phyloP scores from a whole-genome alignment of 495 filamentous ascomycete species.

The Penicillium chermesinum region DNA sequence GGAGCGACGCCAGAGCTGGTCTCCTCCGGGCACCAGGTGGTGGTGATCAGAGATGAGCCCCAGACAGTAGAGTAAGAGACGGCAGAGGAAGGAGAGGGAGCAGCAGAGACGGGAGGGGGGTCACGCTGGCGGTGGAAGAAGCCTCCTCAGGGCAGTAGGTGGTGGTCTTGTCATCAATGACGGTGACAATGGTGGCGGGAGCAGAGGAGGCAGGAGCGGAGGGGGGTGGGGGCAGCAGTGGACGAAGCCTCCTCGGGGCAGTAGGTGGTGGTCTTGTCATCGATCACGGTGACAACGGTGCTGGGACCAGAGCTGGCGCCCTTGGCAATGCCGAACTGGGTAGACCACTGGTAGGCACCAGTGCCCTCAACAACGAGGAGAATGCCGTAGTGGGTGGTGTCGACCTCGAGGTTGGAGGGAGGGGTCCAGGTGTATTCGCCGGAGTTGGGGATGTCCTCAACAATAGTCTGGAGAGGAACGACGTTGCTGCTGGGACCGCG shows the following conservation, averaged over 20 bases:
- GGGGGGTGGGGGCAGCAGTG: slow-evolving; percentile 7
- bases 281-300: slow-evolving; percentile 29
- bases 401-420: slow-evolving; percentile 39
- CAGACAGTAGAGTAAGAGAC: slow-evolving; percentile 5
- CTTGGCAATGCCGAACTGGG: slow-evolving; percentile 64
- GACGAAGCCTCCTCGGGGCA: slow-evolving; percentile 8
- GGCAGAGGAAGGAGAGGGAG: slow-evolving; percentile 12
- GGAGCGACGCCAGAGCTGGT: slow-evolving; percentile 8
- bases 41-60: slow-evolving; percentile 11
- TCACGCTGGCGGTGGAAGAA: neutral
- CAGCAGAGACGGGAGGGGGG: slow-evolving; percentile 16
- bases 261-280: too few species aligned
- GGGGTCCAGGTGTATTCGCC: slow-evolving; percentile 58
- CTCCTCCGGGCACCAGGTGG: slow-evolving; percentile 23
- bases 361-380: slow-evolving; percentile 58
- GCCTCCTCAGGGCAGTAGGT: slow-evolving; percentile 21
- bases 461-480: slow-evolving; percentile 48
- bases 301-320: slow-evolving; percentile 40
- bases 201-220: slow-evolving; percentile 13
- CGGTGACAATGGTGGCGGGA: slow-evolving; percentile 19
- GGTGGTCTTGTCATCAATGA: slow-evolving; percentile 16
- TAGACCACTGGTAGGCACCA: slow-evolving; percentile 63
- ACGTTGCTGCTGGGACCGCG: slow-evolving; percentile 56
- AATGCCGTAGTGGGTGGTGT: slow-evolving; percentile 57
- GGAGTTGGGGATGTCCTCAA: slow-evolving; percentile 51